phyloP scores from a whole-genome alignment of 192 early-diverging fungal genomes.

The Linnemannia elongata region DNA sequence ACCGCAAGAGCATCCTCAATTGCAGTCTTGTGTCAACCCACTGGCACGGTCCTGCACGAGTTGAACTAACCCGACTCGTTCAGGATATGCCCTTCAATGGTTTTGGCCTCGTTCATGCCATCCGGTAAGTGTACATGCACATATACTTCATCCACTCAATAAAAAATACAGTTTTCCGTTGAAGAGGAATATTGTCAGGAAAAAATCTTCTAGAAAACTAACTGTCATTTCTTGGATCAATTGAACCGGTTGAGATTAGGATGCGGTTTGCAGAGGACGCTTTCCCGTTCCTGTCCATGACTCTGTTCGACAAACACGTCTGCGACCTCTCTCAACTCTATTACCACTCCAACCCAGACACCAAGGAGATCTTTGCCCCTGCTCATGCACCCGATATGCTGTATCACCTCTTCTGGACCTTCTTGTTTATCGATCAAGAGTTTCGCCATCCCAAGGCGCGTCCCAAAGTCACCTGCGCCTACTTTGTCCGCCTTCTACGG shows the following conservation, averaged over 20 bases:
- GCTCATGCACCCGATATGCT: slow-evolving; percentile 30
- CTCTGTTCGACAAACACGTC: slow-evolving; percentile 46
- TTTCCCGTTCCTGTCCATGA: slow-evolving; percentile 45
- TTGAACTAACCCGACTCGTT: slow-evolving; percentile 23
- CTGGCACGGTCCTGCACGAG: slow-evolving; percentile 40
- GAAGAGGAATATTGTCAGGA: not conserved
- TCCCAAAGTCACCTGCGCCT: slow-evolving; percentile 48
- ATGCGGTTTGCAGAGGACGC: slow-evolving; percentile 41
- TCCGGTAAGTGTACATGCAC: slow-evolving; percentile 24
- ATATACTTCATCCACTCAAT: not conserved
- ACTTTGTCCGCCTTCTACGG: slow-evolving; percentile 41
- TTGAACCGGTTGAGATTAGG: slow-evolving; percentile 46
- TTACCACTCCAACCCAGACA: slow-evolving; percentile 51
- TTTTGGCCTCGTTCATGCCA: slow-evolving; percentile 42
- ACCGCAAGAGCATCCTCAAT: slow-evolving; percentile 44
- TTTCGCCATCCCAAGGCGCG: slow-evolving; percentile 38
- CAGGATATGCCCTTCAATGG: slow-evolving; percentile 50
- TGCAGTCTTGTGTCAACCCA: slow-evolving; percentile 47
- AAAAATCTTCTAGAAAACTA: not conserved
- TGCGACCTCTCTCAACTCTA: slow-evolving; percentile 50
- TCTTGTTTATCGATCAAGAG: slow-evolving; percentile 56
- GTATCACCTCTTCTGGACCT: slow-evolving; percentile 51
- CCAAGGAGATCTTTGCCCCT: slow-evolving; percentile 37
- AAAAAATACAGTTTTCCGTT: not conserved
- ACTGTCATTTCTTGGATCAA: not conserved